Conservation (phyloP, 2,329 filamentous ascomycete genomes). For the Aspergillus calidoustus region DNA sequence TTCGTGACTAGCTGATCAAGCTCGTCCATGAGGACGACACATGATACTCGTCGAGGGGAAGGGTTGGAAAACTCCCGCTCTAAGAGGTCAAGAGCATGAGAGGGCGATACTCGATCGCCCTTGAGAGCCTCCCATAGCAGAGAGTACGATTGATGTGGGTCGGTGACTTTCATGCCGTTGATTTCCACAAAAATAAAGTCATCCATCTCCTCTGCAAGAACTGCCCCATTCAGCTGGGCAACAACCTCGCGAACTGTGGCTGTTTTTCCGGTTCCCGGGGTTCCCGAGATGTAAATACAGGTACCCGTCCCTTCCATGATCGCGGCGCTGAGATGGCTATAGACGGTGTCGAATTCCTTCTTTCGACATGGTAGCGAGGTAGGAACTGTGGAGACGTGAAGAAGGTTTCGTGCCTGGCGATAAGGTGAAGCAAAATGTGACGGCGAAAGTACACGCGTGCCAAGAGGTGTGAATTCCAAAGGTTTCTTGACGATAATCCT, state of each 20-base stretch:
- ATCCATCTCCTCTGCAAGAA: slow-evolving; percentile 87
- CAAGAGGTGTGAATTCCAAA: slow-evolving; percentile 93
- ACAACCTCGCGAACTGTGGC: slow-evolving; percentile 97
- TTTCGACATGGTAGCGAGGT: slow-evolving; percentile 88
- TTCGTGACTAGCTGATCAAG: slow-evolving; percentile 96
- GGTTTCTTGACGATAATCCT: slow-evolving; percentile 79
- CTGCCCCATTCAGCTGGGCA: slow-evolving; percentile 82
- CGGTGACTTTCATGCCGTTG: slow-evolving; percentile 99
- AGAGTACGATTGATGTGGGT: slow-evolving; percentile 94
- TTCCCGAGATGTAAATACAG: slow-evolving; percentile 99
- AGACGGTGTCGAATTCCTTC: slow-evolving; percentile 87
- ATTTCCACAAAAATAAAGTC: slow-evolving; percentile 99
- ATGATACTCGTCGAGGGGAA: slow-evolving; percentile 86
- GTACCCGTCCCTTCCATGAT: slow-evolving; percentile 92
- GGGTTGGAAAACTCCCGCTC: slow-evolving; percentile 93
- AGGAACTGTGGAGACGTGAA: slow-evolving; percentile 94
- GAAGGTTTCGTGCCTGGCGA: slow-evolving; percentile 81
- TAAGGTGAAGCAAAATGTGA: slow-evolving; percentile 80
- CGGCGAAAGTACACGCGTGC: slow-evolving; percentile 80
- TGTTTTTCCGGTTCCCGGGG: slow-evolving; percentile 95
- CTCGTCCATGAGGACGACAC: slow-evolving; percentile 98
- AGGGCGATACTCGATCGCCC: slow-evolving; percentile 87
- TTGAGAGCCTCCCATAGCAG: slow-evolving; percentile 95
- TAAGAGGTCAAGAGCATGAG: slow-evolving; percentile 87
- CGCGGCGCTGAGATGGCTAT: slow-evolving; percentile 89